These are phyloP conservation scores for Naematelia aurantialba DNA, from an alignment of 768 basidiomycete genomes.

Conservation along the genomic window DNA sequence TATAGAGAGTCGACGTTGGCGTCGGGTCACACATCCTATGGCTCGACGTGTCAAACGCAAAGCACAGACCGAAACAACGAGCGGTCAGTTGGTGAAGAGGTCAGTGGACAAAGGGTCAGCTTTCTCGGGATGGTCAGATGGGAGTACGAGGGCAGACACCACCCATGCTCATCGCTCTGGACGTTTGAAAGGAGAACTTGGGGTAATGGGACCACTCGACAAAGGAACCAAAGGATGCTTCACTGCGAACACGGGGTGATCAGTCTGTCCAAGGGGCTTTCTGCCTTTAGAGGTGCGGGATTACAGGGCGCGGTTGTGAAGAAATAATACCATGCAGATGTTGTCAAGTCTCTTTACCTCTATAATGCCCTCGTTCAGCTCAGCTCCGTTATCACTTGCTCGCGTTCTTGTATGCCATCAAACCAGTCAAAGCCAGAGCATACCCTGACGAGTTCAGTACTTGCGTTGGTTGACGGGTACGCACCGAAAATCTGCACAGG, in stretches of 20 bases:
- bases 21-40: conserved; percentile 14
- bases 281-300: not conserved
- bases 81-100: not conserved
- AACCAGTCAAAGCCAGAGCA: conserved; percentile 73
- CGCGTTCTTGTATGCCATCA: conserved; percentile 75
- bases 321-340: not conserved
- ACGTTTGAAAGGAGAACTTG: not conserved
- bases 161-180: not conserved
- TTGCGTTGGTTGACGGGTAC: too few species aligned
- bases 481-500: conserved; percentile 75
- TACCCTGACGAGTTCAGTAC: conserved; percentile 59
- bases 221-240: not conserved
- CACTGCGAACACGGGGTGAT: not conserved
- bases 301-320: too few species aligned
- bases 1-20: conserved; percentile 19
- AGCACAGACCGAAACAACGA: not conserved
- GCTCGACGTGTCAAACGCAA: not conserved
- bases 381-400: conserved; percentile 10
- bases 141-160: not conserved
- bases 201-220: not conserved
- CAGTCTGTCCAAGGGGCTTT: not conserved
- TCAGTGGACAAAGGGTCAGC: not conserved
- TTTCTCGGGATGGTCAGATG: not conserved
- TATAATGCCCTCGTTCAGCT: conserved; percentile 15
- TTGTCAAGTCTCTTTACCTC: not conserved